These are phyloP conservation scores for Paramecium caudatum DNA, from an alignment of 73 alveolate genomes.

Conservation along the genomic window DNA sequence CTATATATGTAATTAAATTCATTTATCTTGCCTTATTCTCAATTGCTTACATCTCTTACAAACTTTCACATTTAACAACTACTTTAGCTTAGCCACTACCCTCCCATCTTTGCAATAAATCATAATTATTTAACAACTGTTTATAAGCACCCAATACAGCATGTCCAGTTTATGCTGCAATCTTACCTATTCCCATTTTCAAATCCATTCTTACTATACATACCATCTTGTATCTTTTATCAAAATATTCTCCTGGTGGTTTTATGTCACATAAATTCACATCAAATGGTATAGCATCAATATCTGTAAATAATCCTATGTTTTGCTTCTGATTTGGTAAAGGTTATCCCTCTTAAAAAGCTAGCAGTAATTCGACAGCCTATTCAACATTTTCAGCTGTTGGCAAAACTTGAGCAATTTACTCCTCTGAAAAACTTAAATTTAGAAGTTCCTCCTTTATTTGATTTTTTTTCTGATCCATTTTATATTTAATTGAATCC, in stretches of 20 bases:
- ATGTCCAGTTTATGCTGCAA: constrained; percentile 99
- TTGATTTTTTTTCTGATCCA: constrained; percentile 42
- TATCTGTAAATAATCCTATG: constrained; percentile 49
- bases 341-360: constrained; percentile 48
- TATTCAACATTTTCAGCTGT: constrained; percentile 67
- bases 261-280: constrained; percentile 40
- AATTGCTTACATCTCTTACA: constrained; percentile 83
- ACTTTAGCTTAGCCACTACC: constrained; percentile 88
- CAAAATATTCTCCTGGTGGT: neutral
- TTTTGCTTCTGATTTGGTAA: neutral
- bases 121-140: constrained; percentile 80
- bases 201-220: constrained; percentile 96
- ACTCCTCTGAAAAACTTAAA: constrained; percentile 72
- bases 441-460: constrained; percentile 37
- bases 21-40: constrained; percentile 83
- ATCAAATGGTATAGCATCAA: constrained; percentile 41
- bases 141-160: constrained; percentile 84
- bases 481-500: no score
- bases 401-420: constrained; percentile 64
- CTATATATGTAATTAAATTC: constrained; percentile 85
- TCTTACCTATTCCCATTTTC: constrained; percentile 98
- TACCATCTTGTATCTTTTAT: constrained; percentile 91
- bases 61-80: constrained; percentile 88
- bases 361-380: constrained; percentile 72
- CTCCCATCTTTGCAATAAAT: constrained; percentile 82